Conservation (phyloP, 2,329 filamentous ascomycete species). For the Talaromyces pinophilus region DNA sequence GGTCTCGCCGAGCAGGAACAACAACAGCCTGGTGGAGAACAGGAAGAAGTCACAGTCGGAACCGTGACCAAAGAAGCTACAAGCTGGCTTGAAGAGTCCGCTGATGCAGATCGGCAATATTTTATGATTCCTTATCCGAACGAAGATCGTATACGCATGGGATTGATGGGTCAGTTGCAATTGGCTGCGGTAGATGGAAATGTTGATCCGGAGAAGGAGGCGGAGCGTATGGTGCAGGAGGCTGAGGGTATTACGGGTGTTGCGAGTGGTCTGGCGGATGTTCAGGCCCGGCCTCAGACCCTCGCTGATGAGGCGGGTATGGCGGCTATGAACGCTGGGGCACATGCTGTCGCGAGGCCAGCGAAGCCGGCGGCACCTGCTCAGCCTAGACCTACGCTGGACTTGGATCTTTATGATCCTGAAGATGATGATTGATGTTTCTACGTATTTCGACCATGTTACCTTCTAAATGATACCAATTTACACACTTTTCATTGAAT, state of each 20-base stretch:
- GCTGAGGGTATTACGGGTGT: conserved; percentile 53
- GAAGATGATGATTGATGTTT: conserved; percentile 45
- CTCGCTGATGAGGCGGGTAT: conserved; percentile 36
- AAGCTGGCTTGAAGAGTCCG: conserved; percentile 45
- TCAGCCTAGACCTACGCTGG: conserved; percentile 46
- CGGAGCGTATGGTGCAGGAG: conserved; percentile 52
- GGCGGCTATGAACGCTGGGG: conserved; percentile 36
- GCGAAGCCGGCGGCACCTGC: conserved; percentile 24
- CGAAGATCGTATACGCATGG: conserved; percentile 48
- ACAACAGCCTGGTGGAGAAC: background rate
- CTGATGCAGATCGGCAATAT: conserved; percentile 41
- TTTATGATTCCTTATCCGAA: conserved; percentile 49
- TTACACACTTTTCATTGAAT: background rate
- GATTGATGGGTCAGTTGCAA: conserved; percentile 50
- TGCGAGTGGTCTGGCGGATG: conserved; percentile 49
- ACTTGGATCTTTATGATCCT: conserved; percentile 48
- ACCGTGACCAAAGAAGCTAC: conserved; percentile 44
- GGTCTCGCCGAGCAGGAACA: conserved; percentile 23
- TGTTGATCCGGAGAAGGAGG: conserved; percentile 56
- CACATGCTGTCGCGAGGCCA: conserved; percentile 26
- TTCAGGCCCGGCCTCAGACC: conserved; percentile 39
- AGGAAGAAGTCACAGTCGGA: conserved; percentile 35
- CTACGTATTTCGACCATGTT: background rate
- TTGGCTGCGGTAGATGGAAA: conserved; percentile 56
- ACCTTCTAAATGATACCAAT: background rate